Conservation (phyloP, 23 red algal species). For the Agarophyton chilense region DNA sequence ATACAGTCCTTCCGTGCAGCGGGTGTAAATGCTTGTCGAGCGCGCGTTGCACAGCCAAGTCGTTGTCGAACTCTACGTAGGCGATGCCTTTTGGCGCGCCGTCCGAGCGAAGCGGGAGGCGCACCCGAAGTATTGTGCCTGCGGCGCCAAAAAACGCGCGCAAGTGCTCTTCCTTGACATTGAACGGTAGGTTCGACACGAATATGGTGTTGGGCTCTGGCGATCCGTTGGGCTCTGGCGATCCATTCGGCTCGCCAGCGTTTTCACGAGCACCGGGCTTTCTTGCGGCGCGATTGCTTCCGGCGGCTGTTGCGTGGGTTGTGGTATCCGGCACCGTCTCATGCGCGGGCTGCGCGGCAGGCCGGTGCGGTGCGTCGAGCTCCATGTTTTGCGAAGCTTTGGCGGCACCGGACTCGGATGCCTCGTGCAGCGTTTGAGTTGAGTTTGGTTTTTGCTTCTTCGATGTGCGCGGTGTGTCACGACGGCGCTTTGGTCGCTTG, state of each 20-base stretch:
- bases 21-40: slow-evolving; percentile 27
- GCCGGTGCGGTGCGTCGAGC: too few relatives aligned
- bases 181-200: slow-evolving; percentile 65
- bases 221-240: background rate
- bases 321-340: background rate
- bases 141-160: slow-evolving; percentile 34
- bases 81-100: slow-evolving; percentile 77
- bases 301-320: background rate
- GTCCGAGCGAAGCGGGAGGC: slow-evolving; percentile 59
- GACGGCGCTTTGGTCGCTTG: background rate
- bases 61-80: slow-evolving; percentile 62
- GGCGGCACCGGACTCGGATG: background rate
- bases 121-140: slow-evolving; percentile 23
- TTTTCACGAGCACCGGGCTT: background rate
- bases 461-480: background rate
- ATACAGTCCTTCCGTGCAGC: slow-evolving; percentile 57
- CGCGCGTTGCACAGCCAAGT: slow-evolving; percentile 19
- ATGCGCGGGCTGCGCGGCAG: too few relatives aligned
- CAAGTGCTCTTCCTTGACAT: slow-evolving; percentile 38
- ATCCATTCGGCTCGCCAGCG: background rate
- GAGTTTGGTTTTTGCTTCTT: background rate
- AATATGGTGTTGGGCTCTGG: slow-evolving; percentile 68
- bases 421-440: too few relatives aligned
- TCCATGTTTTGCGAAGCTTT: too few relatives aligned
- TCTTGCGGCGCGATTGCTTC: background rate